These are phyloP conservation scores for Tetrahymena borealis DNA, from an alignment of 73 alveolate species.

Conservation along the genomic window DNA sequence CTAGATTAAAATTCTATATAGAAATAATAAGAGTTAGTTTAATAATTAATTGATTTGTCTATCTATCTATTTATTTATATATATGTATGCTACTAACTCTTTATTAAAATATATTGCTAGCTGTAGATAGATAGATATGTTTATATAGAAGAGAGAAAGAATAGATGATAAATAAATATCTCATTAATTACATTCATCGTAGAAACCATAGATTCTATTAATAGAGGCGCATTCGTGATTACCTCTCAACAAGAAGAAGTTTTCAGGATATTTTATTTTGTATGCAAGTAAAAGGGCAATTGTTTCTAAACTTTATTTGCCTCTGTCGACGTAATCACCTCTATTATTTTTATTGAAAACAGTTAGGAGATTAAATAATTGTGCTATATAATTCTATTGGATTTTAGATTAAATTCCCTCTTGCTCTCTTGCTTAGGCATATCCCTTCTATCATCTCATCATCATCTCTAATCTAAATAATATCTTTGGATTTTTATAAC, in stretches of 20 bases:
- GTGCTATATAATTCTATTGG: neutral
- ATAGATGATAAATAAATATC: no score
- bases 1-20: neutral
- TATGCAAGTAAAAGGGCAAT: constrained; percentile 62
- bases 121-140: no score
- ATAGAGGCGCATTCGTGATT: constrained; percentile 83
- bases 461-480: no score
- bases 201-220: constrained; percentile 80
- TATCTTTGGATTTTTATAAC: no score
- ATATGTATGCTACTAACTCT: no score
- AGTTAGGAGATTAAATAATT: neutral
- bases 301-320: constrained; percentile 61
- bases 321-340: constrained; percentile 82
- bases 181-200: constrained; percentile 58
- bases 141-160: no score
- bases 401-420: neutral
- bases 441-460: no score
- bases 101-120: no score
- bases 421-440: no score
- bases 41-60: no score
- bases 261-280: constrained; percentile 70
- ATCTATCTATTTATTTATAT: no score
- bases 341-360: neutral
- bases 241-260: constrained; percentile 77
- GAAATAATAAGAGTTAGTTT: neutral